phyloP scores from a whole-genome alignment of 148 eudicot genomes.

The Spergularia marina region DNA sequence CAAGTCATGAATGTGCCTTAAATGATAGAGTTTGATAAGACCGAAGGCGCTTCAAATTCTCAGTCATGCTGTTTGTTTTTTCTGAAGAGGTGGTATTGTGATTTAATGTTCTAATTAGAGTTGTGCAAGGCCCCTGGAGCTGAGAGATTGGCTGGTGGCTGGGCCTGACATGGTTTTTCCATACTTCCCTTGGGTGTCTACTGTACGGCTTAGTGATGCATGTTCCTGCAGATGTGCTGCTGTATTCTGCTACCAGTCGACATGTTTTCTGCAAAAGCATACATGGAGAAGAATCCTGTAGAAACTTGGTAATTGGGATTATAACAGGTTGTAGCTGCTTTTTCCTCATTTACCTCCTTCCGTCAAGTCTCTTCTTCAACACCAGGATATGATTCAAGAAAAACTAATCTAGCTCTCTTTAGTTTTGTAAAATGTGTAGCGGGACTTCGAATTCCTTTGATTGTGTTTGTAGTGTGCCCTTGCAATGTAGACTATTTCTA shows the following conservation, averaged over 20 bases:
- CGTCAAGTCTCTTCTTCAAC: no score
- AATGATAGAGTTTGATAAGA: constrained; percentile 9
- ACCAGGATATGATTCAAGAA: no score
- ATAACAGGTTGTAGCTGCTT: no score
- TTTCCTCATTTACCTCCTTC: no score
- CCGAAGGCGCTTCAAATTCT: not conserved
- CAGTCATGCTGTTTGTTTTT: not conserved
- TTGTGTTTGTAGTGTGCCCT: no score
- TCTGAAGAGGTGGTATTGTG: not conserved
- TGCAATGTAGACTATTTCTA: no score
- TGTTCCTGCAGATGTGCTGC: not conserved
- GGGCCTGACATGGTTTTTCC: not conserved
- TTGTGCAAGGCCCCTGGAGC: not conserved
- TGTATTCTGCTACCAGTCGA: not conserved
- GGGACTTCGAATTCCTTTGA: no score
- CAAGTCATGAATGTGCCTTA: constrained; percentile 93
- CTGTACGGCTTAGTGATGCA: not conserved
- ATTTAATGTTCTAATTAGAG: not conserved
- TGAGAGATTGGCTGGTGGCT: constrained; percentile 6
- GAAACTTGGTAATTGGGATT: no score
- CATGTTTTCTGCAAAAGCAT: no score
- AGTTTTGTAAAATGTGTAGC: no score
- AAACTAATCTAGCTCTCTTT: no score
- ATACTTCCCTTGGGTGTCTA: not conserved
- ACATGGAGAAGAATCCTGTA: no score